Evolutionary conservation across 371 early-diverging fungal genomes (phyloP).

Genomic region (Amoeboaphelidium protococcarum): DNA sequence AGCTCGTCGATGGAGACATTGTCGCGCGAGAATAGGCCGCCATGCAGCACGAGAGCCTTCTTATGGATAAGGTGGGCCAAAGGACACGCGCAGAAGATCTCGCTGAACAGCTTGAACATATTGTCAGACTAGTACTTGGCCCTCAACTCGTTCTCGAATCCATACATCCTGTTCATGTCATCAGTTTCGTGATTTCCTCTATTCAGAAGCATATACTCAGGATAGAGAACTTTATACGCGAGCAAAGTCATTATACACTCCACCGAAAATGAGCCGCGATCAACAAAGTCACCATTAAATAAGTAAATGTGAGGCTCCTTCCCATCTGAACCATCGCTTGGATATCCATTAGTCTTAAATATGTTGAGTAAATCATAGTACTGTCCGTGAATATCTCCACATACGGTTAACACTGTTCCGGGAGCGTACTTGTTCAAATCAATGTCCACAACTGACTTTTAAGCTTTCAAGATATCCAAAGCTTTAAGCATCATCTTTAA

Average conservation of each 20-base stretch:
- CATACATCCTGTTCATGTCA: conserved; percentile 94
- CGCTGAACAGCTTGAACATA: conserved; percentile 73
- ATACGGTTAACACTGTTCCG: conserved; percentile 40
- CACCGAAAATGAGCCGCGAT: conserved; percentile 83
- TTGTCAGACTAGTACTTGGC: conserved; percentile 70
- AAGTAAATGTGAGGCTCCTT: conserved; percentile 5
- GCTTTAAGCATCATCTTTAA: conserved; percentile 49
- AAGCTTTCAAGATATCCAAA: conserved; percentile 33
- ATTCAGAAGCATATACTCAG: conserved; percentile 43
- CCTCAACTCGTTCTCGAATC: conserved; percentile 92
- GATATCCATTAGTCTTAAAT: conserved; percentile 66
- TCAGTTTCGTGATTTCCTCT: conserved; percentile 98
- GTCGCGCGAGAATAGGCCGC: conserved; percentile 79
- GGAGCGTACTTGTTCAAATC: conserved; percentile 31
- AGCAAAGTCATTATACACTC: conserved; percentile 86
- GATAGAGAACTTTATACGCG: conserved; percentile 70
- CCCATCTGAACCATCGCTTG: too few species aligned
- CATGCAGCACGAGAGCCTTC: conserved; percentile 89
- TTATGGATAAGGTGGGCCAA: conserved; percentile 68
- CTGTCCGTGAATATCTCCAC: conserved; percentile 98
- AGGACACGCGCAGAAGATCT: conserved; percentile 82
- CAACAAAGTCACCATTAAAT: conserved; percentile 96
- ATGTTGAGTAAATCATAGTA: conserved; percentile 89
- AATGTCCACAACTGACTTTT: conserved; percentile 58
- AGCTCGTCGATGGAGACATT: conserved; percentile 67